Evolutionary conservation across 352 stramenopile species (phyloP), one percentile per base, ranked within the genome.

Genomic region (Phytophthora agathidicida): DNA sequence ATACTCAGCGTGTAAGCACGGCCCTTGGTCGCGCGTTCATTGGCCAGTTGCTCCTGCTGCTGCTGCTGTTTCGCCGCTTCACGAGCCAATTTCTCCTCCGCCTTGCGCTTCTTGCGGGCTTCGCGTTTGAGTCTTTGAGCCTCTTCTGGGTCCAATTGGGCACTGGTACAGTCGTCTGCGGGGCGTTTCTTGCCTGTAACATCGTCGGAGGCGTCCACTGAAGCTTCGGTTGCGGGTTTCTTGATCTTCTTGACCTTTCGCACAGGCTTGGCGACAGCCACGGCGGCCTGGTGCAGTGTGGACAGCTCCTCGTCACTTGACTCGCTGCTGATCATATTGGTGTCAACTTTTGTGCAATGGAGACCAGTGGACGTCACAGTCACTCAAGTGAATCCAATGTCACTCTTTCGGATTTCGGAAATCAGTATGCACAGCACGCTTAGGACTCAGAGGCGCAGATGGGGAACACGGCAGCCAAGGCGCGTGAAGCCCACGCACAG

Each of bases 1-100:
- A 99, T 98, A 28, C 88, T 98, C 36, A 99, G 64, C 20, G 97
- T 99, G 58, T 91, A 97, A n/a, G 71, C 70, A 7, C 87, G 83
- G 33, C 86, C 86, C 24, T 89, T 84, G 17, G 69, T 53, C 13
- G 66, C 60, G 1, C 83, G 75, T 58, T 85, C 81, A 30, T 53
- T 56, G 24, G 30, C 45, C 23, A 66, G 30, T 38, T 66, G 35
- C 0, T 65, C 59, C 20, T 66, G 56, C 26, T 75, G 49, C 43
- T 80, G 44, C 49, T 78, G 47, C 59, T 80, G 73, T 38, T 79
- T 62, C 16, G 65, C 55, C 7, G 38, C 62, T 19, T 88, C 71
- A 10, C 75, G 54, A 3, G 62, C 71, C 6, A 68, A 22, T 30
- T 78, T 78, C 58, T 86, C 68, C 23, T 92, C 75, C 0, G 78